Percentiles rank a stretch among this genome's conserved stretches.
Conservation (phyloP, 176 grass and related monocot species). For the Triticum turgidum region DNA sequence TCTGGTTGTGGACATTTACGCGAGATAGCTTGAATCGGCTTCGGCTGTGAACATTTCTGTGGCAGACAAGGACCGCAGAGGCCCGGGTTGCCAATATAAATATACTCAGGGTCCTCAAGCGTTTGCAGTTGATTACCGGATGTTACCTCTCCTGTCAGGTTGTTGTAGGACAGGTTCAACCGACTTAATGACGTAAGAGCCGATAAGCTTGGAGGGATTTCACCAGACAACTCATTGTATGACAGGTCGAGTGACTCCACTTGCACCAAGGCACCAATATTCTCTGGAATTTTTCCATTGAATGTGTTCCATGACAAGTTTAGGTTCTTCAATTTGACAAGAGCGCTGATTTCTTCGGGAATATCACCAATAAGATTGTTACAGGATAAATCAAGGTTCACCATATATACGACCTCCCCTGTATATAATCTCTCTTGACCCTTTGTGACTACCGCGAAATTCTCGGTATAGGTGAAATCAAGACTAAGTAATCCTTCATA, state of each 20-base stretch:
- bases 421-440: neutral
- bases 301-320: conserved; percentile 16
- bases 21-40: too few relatives aligned
- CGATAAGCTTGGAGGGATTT: neutral
- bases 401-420: neutral
- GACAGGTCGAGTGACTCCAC: conserved; percentile 14
- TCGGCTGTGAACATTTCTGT: too few relatives aligned
- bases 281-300: neutral
- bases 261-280: neutral
- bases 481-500: too few relatives aligned
- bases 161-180: neutral
- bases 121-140: neutral
- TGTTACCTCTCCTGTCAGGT: neutral
- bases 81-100: too few relatives aligned
- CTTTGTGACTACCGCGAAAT: neutral
- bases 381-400: conserved; percentile 28
- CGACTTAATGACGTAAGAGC: neutral
- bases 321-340: neutral
- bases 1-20: too few relatives aligned
- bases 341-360: neutral
- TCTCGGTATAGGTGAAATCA: neutral
- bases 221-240: neutral
- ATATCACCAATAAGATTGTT: conserved; percentile 22
- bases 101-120: neutral
- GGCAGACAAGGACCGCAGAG: too few relatives aligned